These are phyloP conservation scores for Boletus bicolor DNA, from an alignment of 768 basidiomycete species.

Conservation along the genomic window DNA sequence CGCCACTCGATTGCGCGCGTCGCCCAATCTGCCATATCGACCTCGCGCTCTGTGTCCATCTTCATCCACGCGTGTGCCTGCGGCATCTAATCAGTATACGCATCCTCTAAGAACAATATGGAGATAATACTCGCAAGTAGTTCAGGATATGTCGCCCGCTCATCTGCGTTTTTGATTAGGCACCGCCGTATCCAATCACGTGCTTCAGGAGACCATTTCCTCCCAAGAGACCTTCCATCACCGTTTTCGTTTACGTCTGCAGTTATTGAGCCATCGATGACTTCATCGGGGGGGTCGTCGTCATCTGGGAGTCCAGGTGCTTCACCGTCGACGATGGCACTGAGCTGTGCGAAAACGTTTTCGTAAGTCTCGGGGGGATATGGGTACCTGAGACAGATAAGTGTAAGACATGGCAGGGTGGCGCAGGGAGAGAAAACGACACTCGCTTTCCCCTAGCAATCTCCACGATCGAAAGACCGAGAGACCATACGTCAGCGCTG, in stretches of 20 bases:
- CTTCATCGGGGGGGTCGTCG: conserved; percentile 23
- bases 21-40: conserved; percentile 89
- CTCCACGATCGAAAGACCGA: conserved; percentile 92
- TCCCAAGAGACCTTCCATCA: conserved; percentile 10
- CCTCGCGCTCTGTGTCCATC: conserved; percentile 53
- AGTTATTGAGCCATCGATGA: conserved; percentile 1
- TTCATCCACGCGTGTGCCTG: conserved; percentile 79
- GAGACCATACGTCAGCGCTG: conserved; percentile 96
- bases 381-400: conserved; percentile 54
- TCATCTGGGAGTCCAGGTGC: conserved; percentile 81
- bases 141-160: conserved; percentile 79
- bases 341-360: conserved; percentile 94
- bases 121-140: conserved; percentile 54
- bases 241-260: conserved; percentile 14
- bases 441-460: conserved; percentile 68
- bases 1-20: conserved; percentile 44
- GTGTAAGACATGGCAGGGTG: neutral
- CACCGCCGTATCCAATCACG: conserved; percentile 82
- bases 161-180: conserved; percentile 75
- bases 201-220: conserved; percentile 44
- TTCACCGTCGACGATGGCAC: conserved; percentile 95
- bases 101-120: neutral
- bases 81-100: neutral
- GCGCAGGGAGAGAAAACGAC: neutral
- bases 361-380: conserved; percentile 97